These are phyloP conservation scores for Monosporascus cannonballus DNA, from an alignment of 2,329 filamentous ascomycete genomes.

Conservation along the genomic window DNA sequence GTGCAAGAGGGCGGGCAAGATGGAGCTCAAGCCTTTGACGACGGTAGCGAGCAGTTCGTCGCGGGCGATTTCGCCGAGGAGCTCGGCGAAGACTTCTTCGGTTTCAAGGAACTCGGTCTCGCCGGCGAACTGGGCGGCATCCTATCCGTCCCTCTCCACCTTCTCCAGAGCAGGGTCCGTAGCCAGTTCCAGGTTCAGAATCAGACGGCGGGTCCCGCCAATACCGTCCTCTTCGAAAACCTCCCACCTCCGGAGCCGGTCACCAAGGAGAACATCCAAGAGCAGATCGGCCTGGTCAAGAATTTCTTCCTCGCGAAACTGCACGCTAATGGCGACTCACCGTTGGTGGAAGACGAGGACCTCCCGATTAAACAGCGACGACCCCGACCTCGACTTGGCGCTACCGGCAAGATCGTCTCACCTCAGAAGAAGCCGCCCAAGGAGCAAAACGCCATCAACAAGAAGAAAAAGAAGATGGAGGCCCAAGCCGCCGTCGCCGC, in stretches of 20 bases:
- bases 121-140: constrained; percentile 87
- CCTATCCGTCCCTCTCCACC: constrained; percentile 86
- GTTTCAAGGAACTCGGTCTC: constrained; percentile 90
- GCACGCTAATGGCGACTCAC: constrained; percentile 73
- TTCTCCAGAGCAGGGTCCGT: constrained; percentile 86
- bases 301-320: constrained; percentile 90
- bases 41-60: constrained; percentile 94
- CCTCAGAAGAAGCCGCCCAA: constrained; percentile 77
- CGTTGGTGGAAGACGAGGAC: constrained; percentile 90
- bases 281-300: constrained; percentile 81
- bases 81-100: constrained; percentile 97
- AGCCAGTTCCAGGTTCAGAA: constrained; percentile 76
- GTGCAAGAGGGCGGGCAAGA: constrained; percentile 75
- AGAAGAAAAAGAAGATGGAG: constrained; percentile 80
- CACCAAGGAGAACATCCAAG: constrained; percentile 68
- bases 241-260: constrained; percentile 70
- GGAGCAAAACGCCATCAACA: constrained; percentile 76
- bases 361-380: constrained; percentile 85
- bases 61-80: constrained; percentile 97
- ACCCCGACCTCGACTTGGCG: constrained; percentile 58
- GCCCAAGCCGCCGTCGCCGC: constrained; percentile 47
- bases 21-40: constrained; percentile 82
- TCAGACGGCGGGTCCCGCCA: constrained; percentile 51
- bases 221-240: constrained; percentile 58
- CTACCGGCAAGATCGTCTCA: constrained; percentile 79